Evolutionary conservation across 768 basidiomycete genomes (phyloP).

Genomic region (Inosperma sp.): DNA sequence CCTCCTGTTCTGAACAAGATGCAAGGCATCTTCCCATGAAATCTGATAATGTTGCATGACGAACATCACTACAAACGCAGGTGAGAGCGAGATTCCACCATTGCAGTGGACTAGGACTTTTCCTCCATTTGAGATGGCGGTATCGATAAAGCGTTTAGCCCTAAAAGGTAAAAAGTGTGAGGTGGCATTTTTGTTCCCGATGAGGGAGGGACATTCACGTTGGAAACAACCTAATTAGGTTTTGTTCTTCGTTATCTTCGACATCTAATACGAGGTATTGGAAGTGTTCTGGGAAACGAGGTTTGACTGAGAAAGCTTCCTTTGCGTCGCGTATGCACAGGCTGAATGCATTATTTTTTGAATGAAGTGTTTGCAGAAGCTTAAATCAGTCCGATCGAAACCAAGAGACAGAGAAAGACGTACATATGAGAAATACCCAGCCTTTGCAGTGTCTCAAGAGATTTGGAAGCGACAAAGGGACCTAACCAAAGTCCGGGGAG

Average conservation of each 20-base stretch:
- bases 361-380: neutral
- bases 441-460: conserved; percentile 57
- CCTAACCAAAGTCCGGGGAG: conserved; percentile 77
- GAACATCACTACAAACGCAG: conserved; percentile 89
- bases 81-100: conserved; percentile 84
- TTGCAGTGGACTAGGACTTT: conserved; percentile 88
- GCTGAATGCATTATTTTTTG: conserved; percentile 33
- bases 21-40: conserved; percentile 85
- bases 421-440: conserved; percentile 85
- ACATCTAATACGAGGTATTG: conserved; percentile 79
- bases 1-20: conserved; percentile 82
- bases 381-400: neutral
- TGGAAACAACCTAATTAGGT: conserved; percentile 89
- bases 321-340: conserved; percentile 87
- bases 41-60: conserved; percentile 82
- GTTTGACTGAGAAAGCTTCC: conserved; percentile 84
- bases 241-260: conserved; percentile 91
- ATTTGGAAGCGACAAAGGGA: conserved; percentile 86
- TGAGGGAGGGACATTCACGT: conserved; percentile 43
- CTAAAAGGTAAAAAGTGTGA: conserved; percentile 31
- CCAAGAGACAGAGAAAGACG: conserved; percentile 1
- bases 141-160: conserved; percentile 71
- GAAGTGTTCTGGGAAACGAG: conserved; percentile 79
- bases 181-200: neutral
- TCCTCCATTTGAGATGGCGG: conserved; percentile 58